A percentile compares a stretch with the other conserved stretches of the same genome.
Evolutionary conservation across 176 grass and related monocot genomes (phyloP).

Genomic region (Poa annua): DNA sequence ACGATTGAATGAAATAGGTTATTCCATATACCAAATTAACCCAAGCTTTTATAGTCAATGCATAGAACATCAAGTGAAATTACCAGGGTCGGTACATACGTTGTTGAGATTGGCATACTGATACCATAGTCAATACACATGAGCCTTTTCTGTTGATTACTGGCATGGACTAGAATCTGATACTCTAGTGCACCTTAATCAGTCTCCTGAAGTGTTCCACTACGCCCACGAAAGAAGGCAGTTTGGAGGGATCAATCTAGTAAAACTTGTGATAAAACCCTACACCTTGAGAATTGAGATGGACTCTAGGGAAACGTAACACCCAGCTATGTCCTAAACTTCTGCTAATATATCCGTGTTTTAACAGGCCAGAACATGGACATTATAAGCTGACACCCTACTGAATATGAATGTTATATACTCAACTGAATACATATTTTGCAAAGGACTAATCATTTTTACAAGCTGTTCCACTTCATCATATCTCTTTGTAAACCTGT

Average conservation of each 20-base stretch:
- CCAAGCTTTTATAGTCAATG: too few species aligned
- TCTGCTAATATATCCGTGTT: slow-evolving; percentile 1
- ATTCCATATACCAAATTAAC: neutral
- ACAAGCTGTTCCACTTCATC: neutral
- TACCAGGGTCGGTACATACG: too few species aligned
- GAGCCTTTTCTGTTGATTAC: neutral
- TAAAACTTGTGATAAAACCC: too few species aligned
- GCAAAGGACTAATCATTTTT: neutral
- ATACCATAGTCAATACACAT: neutral
- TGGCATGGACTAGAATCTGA: neutral
- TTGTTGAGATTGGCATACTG: neutral
- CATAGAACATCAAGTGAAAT: too few species aligned
- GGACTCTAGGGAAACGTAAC: neutral
- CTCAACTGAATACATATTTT: neutral
- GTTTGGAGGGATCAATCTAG: too few species aligned
- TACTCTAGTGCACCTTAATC: neutral
- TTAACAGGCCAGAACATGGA: slow-evolving; percentile 5
- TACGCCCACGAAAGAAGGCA: too few species aligned
- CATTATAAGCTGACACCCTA: neutral
- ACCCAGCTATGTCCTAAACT: neutral
- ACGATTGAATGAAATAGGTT: too few species aligned
- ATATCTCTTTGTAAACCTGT: neutral
- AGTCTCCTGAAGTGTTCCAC: neutral
- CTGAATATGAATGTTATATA: slow-evolving; percentile 1
- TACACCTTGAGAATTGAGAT: neutral